Conservation (phyloP, 345 rosid species). For the Murraya koenigii region DNA sequence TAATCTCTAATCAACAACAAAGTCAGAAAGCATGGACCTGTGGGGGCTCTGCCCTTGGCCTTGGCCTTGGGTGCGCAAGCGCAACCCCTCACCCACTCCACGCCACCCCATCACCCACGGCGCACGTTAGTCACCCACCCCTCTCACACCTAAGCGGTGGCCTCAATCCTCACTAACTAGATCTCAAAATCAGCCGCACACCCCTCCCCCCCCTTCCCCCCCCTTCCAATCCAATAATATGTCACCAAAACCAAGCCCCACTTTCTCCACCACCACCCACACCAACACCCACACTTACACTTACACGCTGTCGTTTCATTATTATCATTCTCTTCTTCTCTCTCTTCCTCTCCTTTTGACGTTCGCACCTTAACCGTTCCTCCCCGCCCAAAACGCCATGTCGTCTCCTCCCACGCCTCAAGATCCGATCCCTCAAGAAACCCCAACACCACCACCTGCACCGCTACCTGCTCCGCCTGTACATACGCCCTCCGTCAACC, state of each 20-base stretch:
- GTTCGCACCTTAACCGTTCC: slow-evolving; percentile 16
- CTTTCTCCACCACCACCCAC: slow-evolving; percentile 22
- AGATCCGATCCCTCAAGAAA: slow-evolving; percentile 9
- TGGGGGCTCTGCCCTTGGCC: not conserved
- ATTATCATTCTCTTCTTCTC: not conserved
- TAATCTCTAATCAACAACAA: not conserved
- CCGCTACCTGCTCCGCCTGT: slow-evolving; percentile 14
- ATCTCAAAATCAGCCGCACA: slow-evolving; percentile 60
- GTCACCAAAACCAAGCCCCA: slow-evolving; percentile 44
- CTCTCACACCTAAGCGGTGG: slow-evolving; percentile 37
- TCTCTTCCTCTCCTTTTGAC: not conserved
- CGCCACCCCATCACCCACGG: slow-evolving; percentile 34
- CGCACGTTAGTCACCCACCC: slow-evolving; percentile 39
- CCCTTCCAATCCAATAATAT: slow-evolving; percentile 36
- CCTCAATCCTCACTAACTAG: slow-evolving; percentile 33
- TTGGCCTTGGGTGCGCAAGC: slow-evolving; percentile 1
- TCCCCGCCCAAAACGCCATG: slow-evolving; percentile 21
- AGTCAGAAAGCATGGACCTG: not conserved
- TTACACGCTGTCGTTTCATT: not conserved
- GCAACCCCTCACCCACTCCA: not conserved
- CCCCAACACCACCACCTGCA: slow-evolving; percentile 18
- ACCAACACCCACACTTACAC: not conserved
- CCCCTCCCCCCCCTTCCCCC: slow-evolving; percentile 31
- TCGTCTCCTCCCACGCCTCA: slow-evolving; percentile 12
- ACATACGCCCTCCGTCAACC: slow-evolving; percentile 31